Evolutionary conservation across 2,329 filamentous ascomycete genomes (phyloP).

Genomic region (Penicillium frequentans): DNA sequence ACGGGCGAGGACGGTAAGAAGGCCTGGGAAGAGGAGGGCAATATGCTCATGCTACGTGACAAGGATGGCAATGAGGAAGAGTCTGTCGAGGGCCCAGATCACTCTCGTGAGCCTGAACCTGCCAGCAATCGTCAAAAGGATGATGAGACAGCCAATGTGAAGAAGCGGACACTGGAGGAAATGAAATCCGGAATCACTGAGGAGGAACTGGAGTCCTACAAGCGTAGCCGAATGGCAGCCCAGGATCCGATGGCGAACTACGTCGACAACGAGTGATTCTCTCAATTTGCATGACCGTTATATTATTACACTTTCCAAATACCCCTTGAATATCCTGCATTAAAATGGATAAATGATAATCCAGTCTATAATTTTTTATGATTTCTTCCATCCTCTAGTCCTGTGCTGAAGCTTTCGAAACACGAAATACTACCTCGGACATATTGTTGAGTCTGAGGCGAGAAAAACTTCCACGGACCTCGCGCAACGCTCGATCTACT

Average conservation of each 20-base stretch:
- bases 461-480: too few relatives aligned
- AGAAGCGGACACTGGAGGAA: slow-evolving; percentile 76
- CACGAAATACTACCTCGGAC: too few relatives aligned
- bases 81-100: slow-evolving; percentile 16
- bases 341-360: background rate
- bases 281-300: background rate
- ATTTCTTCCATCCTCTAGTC: too few relatives aligned
- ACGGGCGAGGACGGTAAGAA: slow-evolving; percentile 84
- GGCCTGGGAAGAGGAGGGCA: slow-evolving; percentile 76
- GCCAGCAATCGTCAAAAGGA: slow-evolving; percentile 33
- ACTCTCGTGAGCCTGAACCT: slow-evolving; percentile 24
- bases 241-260: slow-evolving; percentile 87
- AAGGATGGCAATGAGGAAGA: slow-evolving; percentile 17
- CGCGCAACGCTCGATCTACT: too few relatives aligned
- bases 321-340: slow-evolving; percentile 16
- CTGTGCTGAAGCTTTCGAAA: too few relatives aligned
- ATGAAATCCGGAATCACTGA: slow-evolving; percentile 77
- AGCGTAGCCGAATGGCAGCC: slow-evolving; percentile 69
- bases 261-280: slow-evolving; percentile 52
- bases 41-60: slow-evolving; percentile 51
- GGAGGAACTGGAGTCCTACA: slow-evolving; percentile 83
- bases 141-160: slow-evolving; percentile 40
- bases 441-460: too few relatives aligned
- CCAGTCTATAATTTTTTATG: background rate
- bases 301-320: slow-evolving; percentile 23